Percentiles rank a stretch among this genome's conserved stretches.
Evolutionary conservation across 805 yeast species (phyloP).

Genomic region (Candida golubevii): DNA sequence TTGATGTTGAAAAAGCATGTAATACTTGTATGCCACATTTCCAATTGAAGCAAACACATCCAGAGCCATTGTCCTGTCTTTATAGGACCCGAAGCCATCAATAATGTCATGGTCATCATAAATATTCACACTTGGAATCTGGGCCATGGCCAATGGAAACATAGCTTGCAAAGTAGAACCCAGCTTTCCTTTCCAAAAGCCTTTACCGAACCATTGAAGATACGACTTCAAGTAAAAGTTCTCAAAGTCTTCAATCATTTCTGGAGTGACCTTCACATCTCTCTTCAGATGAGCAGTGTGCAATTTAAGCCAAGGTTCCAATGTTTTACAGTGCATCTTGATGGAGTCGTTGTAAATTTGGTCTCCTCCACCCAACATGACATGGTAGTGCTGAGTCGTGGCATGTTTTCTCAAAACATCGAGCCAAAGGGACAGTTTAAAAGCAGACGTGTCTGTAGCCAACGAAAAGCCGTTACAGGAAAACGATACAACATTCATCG

Average conservation of each 20-base stretch:
- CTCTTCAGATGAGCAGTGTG: conserved; percentile 44
- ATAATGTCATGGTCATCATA: conserved; percentile 96
- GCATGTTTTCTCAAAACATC: conserved; percentile 74
- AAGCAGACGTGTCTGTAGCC: conserved; percentile 59
- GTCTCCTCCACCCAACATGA: conserved; percentile 97
- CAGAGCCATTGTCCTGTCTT: conserved; percentile 66
- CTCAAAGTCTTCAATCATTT: conserved; percentile 52
- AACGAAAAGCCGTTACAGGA: conserved; percentile 91
- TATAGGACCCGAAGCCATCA: conserved; percentile 92
- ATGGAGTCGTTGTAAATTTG: conserved; percentile 88
- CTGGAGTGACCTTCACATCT: conserved; percentile 37
- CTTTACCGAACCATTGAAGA: conserved; percentile 84
- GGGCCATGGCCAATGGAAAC: conserved; percentile 72
- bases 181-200: conserved; percentile 69
- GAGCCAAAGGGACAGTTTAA: conserved; percentile 77
- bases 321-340: conserved; percentile 50
- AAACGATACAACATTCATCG: conserved; percentile 78
- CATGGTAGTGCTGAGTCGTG: conserved; percentile 60
- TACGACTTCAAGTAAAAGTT: conserved; percentile 71
- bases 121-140: conserved; percentile 81
- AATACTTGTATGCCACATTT: conserved; percentile 73
- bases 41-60: conserved; percentile 73
- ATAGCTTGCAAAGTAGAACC: conserved; percentile 65
- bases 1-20: conserved; percentile 90
- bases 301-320: conserved; percentile 61